Conservation (phyloP, 306 rosid genomes). For the Ormosia semicastrata region DNA sequence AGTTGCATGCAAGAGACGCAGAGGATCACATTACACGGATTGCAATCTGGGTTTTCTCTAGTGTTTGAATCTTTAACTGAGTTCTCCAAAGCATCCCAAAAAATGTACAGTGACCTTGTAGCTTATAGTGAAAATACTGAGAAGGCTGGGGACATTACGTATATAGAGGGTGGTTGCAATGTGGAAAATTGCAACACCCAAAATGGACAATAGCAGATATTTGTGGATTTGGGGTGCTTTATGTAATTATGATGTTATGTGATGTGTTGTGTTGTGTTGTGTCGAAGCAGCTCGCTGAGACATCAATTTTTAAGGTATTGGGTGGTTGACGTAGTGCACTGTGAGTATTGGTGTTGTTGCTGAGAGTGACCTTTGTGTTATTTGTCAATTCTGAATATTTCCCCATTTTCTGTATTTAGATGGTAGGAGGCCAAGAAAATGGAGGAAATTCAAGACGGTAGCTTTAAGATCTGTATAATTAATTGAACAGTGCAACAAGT, state of each 20-base stretch:
- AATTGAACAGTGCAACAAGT: not conserved
- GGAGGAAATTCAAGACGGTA: not conserved
- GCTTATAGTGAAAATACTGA: conserved; percentile 50
- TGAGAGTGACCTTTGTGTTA: conserved; percentile 16
- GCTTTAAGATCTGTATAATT: not conserved
- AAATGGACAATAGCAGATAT: conserved; percentile 22
- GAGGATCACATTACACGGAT: conserved; percentile 65
- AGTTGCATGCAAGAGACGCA: conserved; percentile 73
- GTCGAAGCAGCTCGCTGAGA: conserved; percentile 94
- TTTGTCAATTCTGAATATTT: not conserved
- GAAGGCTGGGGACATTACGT: conserved; percentile 47
- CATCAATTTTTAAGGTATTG: conserved; percentile 38
- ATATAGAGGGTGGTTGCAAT: conserved; percentile 50
- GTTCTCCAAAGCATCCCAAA: conserved; percentile 72
- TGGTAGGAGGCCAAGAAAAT: not conserved
- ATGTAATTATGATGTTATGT: conserved; percentile 49
- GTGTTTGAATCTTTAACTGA: conserved; percentile 78
- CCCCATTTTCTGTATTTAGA: not conserved
- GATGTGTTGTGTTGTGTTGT: conserved; percentile 41
- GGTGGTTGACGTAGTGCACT: conserved; percentile 31
- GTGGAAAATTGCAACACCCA: conserved; percentile 39
- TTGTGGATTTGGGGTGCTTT: conserved; percentile 24
- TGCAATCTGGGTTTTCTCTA: conserved; percentile 73
- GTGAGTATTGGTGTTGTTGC: conserved; percentile 26
- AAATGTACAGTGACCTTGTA: conserved; percentile 72